Conservation (phyloP, 1,139 yeast genomes). For the Candida albicans region DNA sequence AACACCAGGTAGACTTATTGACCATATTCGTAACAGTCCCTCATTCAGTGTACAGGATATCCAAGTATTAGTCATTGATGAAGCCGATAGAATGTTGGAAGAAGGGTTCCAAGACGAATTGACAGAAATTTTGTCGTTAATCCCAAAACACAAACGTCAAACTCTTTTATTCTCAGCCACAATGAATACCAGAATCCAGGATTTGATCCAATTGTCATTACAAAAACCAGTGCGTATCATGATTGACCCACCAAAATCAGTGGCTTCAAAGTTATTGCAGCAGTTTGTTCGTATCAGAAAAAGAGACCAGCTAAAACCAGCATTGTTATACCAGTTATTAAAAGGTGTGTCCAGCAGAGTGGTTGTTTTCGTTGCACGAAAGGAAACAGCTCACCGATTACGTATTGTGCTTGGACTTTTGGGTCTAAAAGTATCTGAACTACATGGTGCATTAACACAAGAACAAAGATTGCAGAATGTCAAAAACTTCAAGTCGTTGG, state of each 20-base stretch:
- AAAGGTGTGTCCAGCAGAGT: slow-evolving; percentile 66
- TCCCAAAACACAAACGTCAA: slow-evolving; percentile 86
- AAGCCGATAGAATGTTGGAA: slow-evolving; percentile 98
- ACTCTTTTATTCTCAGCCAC: slow-evolving; percentile 95
- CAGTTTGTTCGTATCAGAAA: slow-evolving; percentile 94
- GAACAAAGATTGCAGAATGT: slow-evolving; percentile 91
- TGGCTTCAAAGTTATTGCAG: slow-evolving; percentile 82
- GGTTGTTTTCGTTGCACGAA: slow-evolving; percentile 88
- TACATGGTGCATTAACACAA: slow-evolving; percentile 92
- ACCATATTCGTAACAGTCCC: slow-evolving; percentile 93
- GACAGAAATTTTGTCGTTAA: slow-evolving; percentile 79
- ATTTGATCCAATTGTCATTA: slow-evolving; percentile 80
- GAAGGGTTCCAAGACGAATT: slow-evolving; percentile 97
- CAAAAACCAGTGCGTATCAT: slow-evolving; percentile 89
- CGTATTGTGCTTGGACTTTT: slow-evolving; percentile 82
- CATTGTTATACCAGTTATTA: slow-evolving; percentile 71
- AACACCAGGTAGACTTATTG: slow-evolving; percentile 97
- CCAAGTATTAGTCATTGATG: slow-evolving; percentile 91
- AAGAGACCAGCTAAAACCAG: slow-evolving; percentile 80
- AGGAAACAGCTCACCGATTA: slow-evolving; percentile 84
- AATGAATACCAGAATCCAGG: slow-evolving; percentile 91
- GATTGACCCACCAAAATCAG: slow-evolving; percentile 96
- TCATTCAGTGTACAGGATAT: slow-evolving; percentile 87
- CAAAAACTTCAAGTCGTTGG: slow-evolving; percentile 74
- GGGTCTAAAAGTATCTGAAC: slow-evolving; percentile 86